Percentiles rank a stretch among this genome's conserved stretches.
Evolutionary conservation across 2,329 filamentous ascomycete species (phyloP).

Genomic region (Ophiostoma triangulosporum): DNA sequence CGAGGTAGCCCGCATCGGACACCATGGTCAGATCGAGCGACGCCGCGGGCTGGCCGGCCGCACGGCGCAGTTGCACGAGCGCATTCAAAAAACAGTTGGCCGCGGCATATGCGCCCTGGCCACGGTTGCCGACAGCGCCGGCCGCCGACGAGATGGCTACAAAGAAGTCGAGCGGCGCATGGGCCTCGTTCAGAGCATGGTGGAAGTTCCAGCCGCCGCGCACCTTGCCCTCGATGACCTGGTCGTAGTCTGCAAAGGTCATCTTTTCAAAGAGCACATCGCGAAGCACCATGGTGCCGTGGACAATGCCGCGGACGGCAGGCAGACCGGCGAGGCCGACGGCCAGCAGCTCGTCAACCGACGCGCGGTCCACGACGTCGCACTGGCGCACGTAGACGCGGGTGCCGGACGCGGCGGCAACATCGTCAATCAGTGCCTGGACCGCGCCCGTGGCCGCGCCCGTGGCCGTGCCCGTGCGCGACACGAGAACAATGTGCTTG

Average conservation of each 20-base stretch:
- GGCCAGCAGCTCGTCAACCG: slow-evolving; percentile 24
- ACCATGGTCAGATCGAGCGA: slow-evolving; percentile 21
- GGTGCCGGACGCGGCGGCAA: slow-evolving; percentile 24
- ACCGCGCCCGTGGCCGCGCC: slow-evolving; percentile 26
- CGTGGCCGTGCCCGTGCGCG: slow-evolving; percentile 19
- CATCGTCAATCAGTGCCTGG: slow-evolving; percentile 27
- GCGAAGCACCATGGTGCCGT: slow-evolving; percentile 11
- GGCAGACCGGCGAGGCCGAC: slow-evolving; percentile 21
- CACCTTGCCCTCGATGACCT: slow-evolving; percentile 22
- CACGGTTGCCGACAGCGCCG: slow-evolving; percentile 20
- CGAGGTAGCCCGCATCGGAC: slow-evolving; percentile 20
- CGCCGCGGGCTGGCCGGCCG: slow-evolving; percentile 23
- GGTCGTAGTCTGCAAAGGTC: slow-evolving; percentile 1
- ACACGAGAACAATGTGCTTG: slow-evolving; percentile 31
- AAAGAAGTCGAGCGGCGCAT: slow-evolving; percentile 19
- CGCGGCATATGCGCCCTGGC: slow-evolving; percentile 28
- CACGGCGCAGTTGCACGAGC: slow-evolving; percentile 24
- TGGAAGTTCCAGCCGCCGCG: slow-evolving; percentile 20
- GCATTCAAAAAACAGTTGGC: slow-evolving; percentile 29
- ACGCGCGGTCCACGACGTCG: slow-evolving; percentile 29
- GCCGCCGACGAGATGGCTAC: slow-evolving; percentile 18
- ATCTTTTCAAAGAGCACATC: slow-evolving; percentile 10
- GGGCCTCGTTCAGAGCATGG: slow-evolving; percentile 14
- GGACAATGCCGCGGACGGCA: slow-evolving; percentile 24
- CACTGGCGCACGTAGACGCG: slow-evolving; percentile 25